Base-by-base conservation (phyloP, 164 flowering plant species). In the Tetrastigma voinierianum region DNA sequence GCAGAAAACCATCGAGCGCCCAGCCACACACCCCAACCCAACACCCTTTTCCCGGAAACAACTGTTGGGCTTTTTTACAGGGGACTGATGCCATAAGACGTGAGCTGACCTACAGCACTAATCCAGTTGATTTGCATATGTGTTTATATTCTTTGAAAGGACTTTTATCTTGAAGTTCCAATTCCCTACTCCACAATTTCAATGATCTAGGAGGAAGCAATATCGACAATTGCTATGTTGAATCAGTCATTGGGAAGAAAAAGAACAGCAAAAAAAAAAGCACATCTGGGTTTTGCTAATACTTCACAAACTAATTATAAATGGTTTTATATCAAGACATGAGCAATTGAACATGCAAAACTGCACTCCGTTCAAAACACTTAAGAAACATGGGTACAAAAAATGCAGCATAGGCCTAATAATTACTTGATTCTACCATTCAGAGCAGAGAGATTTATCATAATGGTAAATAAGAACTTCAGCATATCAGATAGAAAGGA, bases 71-170 rank as follows among this genome's bases (percentile, higher is more conserved):
- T 95, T 75, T 62, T n/a, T n/a, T n/a, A n/a, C n/a, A n/a, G 67
- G 6, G 82, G 54, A 95, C 65, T n/a, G 82, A 77, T 56, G 96
- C 91, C 95, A 95, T 86, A 47, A 95, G 63, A n/a, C 81, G n/a
- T n/a, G 85, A 72, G 97, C 95, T 9, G 98, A 94, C 97, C 98
- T 97, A 94, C 24, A 91, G 81, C 96, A 95, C 89, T 73, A 95
- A 74, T 58, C 98, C 98, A 19, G 98, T 95, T 57, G 97, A 95
- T 75, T 85, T 87, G 95, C 98, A 95, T 5, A 94, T 94, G 75
- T 95, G 98, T 60, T 95, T 97, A 64, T 76, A 76, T 71, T 90
- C 97, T 78, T 87, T 19, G 92, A 74, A 19, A 91, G 76, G 48
- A 84, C 81, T 67, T 77, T 83, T 15, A 95, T 84, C 77, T 80